Conservation (phyloP, 2,329 filamentous ascomycete species). For the Acarospora socialis region DNA sequence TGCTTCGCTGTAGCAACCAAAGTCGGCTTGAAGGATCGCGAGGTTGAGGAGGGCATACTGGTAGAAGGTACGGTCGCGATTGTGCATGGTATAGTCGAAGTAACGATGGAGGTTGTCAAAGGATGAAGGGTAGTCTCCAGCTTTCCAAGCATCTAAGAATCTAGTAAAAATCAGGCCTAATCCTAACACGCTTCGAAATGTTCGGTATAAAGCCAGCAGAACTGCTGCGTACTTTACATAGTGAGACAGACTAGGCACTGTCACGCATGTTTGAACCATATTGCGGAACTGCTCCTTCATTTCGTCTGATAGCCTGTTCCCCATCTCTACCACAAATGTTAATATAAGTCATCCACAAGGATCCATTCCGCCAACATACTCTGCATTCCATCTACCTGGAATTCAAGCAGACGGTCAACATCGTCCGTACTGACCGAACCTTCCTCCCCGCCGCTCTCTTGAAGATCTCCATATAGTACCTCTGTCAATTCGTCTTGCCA, state of each 20-base stretch:
- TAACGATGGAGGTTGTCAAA: constrained; percentile 89
- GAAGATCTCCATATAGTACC: constrained; percentile 36
- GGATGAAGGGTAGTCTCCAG: constrained; percentile 76
- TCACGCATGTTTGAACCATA: constrained; percentile 51
- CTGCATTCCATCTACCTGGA: constrained; percentile 79
- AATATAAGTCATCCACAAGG: neutral
- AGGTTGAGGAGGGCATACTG: constrained; percentile 91
- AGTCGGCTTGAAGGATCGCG: constrained; percentile 86
- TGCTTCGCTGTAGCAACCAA: constrained; percentile 79
- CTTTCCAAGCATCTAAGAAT: constrained; percentile 84
- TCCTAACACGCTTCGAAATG: no score
- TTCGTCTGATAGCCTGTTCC: constrained; percentile 60
- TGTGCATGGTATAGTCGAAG: constrained; percentile 92
- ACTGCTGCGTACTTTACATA: constrained; percentile 49
- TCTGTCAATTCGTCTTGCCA: constrained; percentile 32
- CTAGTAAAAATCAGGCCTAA: constrained; percentile 26
- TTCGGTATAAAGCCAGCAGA: no score
- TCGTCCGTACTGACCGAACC: constrained; percentile 57
- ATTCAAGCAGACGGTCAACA: constrained; percentile 67
- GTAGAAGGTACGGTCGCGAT: constrained; percentile 69
- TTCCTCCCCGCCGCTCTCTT: constrained; percentile 25
- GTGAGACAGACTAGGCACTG: constrained; percentile 59
- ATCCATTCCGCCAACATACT: constrained; percentile 37
- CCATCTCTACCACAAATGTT: constrained; percentile 41
- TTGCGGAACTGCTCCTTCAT: constrained; percentile 57